phyloP scores from a whole-genome alignment of 495 filamentous ascomycete species.

The Jackrogersella minutella region DNA sequence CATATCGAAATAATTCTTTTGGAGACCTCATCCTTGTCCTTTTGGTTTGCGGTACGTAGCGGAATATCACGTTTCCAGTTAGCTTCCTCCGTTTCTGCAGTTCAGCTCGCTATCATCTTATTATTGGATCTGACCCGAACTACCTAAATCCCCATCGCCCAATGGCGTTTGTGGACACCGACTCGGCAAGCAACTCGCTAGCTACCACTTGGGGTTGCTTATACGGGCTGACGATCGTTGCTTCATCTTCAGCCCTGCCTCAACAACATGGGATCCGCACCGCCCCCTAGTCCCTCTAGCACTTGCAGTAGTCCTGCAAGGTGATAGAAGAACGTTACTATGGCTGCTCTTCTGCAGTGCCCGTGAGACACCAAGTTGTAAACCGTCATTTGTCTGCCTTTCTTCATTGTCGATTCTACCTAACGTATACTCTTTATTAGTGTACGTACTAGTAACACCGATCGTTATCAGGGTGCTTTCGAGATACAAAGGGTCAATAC shows the following conservation, averaged over 20 bases:
- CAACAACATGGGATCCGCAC: constrained; percentile 22
- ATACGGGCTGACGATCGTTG: constrained; percentile 37
- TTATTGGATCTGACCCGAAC: constrained; percentile 31
- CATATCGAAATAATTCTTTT: background rate
- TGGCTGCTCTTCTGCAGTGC: constrained; percentile 9
- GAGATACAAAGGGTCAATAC: constrained; percentile 20
- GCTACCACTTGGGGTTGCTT: constrained; percentile 15
- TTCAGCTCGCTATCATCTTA: constrained; percentile 25
- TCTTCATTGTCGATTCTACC: constrained; percentile 21
- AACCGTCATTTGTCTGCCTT: constrained; percentile 12
- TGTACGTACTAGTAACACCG: background rate
- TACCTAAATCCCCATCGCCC: constrained; percentile 11
- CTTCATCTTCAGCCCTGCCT: constrained; percentile 40
- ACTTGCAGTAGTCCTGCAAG: constrained; percentile 30
- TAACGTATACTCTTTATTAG: constrained; percentile 6
- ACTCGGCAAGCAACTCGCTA: constrained; percentile 22
- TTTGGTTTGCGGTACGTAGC: constrained; percentile 4
- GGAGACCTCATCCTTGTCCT: background rate
- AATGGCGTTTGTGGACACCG: constrained; percentile 17
- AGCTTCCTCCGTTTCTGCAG: constrained; percentile 32
- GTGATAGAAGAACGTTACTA: constrained; percentile 20
- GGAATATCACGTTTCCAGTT: constrained; percentile 12
- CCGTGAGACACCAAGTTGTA: background rate
- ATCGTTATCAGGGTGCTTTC: background rate
- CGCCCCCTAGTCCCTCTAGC: constrained; percentile 18